A percentile compares a stretch with the other conserved stretches of the same genome.
Conservation (phyloP, 192 early-diverging fungal species). For the Dissophora globulifera region DNA sequence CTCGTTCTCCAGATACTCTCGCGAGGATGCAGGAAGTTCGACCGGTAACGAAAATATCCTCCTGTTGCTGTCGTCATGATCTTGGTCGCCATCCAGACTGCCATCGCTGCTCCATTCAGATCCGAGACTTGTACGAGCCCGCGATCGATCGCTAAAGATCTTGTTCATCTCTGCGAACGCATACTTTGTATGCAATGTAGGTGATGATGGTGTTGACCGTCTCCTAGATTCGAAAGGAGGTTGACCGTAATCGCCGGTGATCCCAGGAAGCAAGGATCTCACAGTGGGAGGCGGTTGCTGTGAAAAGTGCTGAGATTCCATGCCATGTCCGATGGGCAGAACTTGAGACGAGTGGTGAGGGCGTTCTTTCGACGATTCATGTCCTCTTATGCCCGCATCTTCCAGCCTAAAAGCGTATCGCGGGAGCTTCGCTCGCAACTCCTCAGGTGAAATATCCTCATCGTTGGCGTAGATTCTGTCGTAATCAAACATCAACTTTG, state of each 20-base stretch:
- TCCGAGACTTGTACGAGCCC: conserved; percentile 5
- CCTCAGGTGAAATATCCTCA: too few species aligned
- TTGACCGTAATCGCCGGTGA: conserved; percentile 10
- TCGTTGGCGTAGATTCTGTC: too few species aligned
- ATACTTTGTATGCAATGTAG: conserved; percentile 26
- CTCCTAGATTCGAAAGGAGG: conserved; percentile 1
- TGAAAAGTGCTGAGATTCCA: background rate
- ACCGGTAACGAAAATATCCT: conserved; percentile 21
- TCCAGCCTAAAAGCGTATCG: too few species aligned
- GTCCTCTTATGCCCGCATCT: background rate
- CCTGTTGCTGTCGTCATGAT: conserved; percentile 14
- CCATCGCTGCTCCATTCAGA: conserved; percentile 29
- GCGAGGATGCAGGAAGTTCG: background rate
- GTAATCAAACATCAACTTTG: too few species aligned
- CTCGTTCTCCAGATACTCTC: conserved; percentile 11
- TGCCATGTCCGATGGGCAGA: background rate
- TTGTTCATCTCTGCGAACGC: conserved; percentile 36
- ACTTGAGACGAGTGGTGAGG: background rate
- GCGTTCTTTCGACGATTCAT: background rate
- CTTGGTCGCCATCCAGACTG: background rate
- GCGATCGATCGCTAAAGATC: conserved; percentile 33
- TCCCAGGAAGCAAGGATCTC: conserved; percentile 1
- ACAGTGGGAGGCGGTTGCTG: background rate
- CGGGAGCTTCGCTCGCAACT: too few species aligned
- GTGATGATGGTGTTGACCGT: conserved; percentile 6